phyloP scores from a whole-genome alignment of 2,329 filamentous ascomycete genomes.

The Xylariaceae sp. region DNA sequence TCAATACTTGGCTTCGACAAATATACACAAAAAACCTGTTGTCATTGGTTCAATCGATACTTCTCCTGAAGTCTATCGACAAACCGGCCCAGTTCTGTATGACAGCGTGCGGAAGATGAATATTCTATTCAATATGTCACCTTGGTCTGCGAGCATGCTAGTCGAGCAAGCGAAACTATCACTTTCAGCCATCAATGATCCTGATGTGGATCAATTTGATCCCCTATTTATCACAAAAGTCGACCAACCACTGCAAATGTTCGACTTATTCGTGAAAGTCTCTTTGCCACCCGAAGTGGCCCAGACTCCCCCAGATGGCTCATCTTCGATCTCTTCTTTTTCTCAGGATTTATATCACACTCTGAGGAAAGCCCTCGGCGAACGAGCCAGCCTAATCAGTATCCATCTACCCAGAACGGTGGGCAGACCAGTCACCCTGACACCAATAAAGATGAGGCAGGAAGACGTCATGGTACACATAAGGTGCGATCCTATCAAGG shows the following conservation, averaged over 20 bases:
- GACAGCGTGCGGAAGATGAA: conserved; percentile 74
- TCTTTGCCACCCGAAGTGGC: conserved; percentile 19
- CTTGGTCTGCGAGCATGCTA: conserved; percentile 74
- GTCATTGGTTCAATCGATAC: conserved; percentile 44
- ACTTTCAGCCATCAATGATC: conserved; percentile 69
- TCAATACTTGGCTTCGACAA: conserved; percentile 75
- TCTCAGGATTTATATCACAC: conserved; percentile 58
- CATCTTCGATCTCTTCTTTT: conserved; percentile 42
- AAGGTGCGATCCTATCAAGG: conserved; percentile 67
- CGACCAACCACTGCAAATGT: conserved; percentile 52
- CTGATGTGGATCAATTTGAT: conserved; percentile 74
- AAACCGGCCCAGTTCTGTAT: conserved; percentile 66
- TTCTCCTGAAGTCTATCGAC: conserved; percentile 39
- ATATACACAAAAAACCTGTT: conserved; percentile 66
- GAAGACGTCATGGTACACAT: conserved; percentile 60
- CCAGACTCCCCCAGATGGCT: conserved; percentile 36
- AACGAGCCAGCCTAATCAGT: conserved; percentile 68
- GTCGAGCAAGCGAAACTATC: conserved; percentile 72
- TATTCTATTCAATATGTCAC: conserved; percentile 82
- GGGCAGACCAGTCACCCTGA: conserved; percentile 46
- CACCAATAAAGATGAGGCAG: conserved; percentile 28
- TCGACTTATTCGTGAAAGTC: conserved; percentile 45
- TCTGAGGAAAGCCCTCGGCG: conserved; percentile 67
- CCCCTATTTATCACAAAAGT: conserved; percentile 71
- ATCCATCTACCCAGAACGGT: conserved; percentile 41